Base-by-base conservation (phyloP, 73 alveolate species). In the Durusdinium trenchii region DNA sequence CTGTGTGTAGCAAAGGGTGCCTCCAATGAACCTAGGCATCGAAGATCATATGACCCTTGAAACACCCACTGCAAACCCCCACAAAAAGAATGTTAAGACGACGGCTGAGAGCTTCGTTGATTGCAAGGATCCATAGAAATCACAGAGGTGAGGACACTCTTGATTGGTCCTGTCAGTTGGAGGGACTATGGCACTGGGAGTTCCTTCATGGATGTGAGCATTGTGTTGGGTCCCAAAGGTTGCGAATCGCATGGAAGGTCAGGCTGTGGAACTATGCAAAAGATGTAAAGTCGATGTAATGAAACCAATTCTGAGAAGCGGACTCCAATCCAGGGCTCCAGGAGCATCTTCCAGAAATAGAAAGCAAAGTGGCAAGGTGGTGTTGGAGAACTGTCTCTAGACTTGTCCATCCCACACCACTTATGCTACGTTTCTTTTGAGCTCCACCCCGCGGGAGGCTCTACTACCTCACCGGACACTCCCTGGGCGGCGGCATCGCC, bases 401-500 rank as follows among this genome's bases (percentile, higher is more conserved):
- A 14, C 42, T 40, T 32, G 28, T 69, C 46, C 46, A 20, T 69
- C 42, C 26, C 42, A 6, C 62, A 78, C 42, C 62, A 78, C 61
- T 0, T 38, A 9, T 20, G 20, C 64, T 54, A 54, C 64, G 64
- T 20, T 20, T 54, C 20, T 9, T 12, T 9, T 20, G 28, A 20
- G 64, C 64, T 54, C 28, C 20, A n/a, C n/a, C n/a, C n/a, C n/a
- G n/a, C 42, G 64, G 36, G 69, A 84, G 94, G 94, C 36, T 84
- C 71, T 84, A 43, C 89, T 91, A 91, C 45, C 89, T 91, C 78
- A 69, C 98, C 32, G 98, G 98, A 2, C 98, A 91, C 45, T 91
- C 98, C 9, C 60, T 91, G 67, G 98, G 98, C 43, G 98, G 98
- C 50, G 98, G 98, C 76, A 76, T 91, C 78, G 98, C 98, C 57